phyloP scores from a whole-genome alignment of 495 filamentous ascomycete genomes.

The Echria macrotheca region DNA sequence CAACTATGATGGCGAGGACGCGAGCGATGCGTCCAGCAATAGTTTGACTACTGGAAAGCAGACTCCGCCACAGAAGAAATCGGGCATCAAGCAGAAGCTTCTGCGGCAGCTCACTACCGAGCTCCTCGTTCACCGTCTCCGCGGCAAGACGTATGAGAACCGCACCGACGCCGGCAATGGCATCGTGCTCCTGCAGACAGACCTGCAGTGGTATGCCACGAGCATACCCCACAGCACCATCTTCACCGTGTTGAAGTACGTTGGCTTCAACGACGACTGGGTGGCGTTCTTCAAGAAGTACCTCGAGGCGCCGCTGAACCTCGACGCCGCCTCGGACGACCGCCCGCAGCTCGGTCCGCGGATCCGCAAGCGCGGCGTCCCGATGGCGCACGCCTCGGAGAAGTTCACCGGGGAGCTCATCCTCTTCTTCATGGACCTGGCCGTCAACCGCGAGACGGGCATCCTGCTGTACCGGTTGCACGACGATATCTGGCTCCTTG shows the following conservation, averaged over 20 bases:
- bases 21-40: constrained; percentile 1
- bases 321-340: constrained; percentile 46
- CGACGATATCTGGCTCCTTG: constrained; percentile 68
- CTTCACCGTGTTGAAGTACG: constrained; percentile 51
- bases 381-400: constrained; percentile 57
- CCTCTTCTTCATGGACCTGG: constrained; percentile 62
- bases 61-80: constrained; percentile 10
- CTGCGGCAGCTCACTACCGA: constrained; percentile 57
- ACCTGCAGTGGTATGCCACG: constrained; percentile 56
- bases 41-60: neutral
- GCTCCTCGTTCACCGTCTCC: constrained; percentile 48
- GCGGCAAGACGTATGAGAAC: constrained; percentile 19
- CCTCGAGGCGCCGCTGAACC: constrained; percentile 55
- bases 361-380: constrained; percentile 52
- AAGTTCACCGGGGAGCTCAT: constrained; percentile 58
- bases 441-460: constrained; percentile 55
- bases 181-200: constrained; percentile 58
- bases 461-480: constrained; percentile 58
- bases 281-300: constrained; percentile 58
- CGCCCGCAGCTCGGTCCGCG: constrained; percentile 28
- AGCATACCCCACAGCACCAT: constrained; percentile 57
- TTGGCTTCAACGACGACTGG: constrained; percentile 55
- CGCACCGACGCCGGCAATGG: constrained; percentile 32
- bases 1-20: constrained; percentile 22
- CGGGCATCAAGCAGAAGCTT: constrained; percentile 52